Percentiles rank a stretch among this genome's conserved stretches.
Conservation (phyloP, 148 eudicot species). For the Drosera capensis region DNA sequence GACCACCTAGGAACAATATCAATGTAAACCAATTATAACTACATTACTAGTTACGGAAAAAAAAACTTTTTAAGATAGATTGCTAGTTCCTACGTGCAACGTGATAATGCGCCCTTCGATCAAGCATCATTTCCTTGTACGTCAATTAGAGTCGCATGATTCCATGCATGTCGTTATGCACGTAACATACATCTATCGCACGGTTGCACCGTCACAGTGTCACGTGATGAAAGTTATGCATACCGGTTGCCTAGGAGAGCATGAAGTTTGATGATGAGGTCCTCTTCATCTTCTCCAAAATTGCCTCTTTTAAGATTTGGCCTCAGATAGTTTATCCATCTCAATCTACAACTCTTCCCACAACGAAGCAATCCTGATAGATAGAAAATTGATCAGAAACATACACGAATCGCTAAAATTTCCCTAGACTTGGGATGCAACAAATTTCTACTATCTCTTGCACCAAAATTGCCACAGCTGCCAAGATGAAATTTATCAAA, state of each 20-base stretch:
- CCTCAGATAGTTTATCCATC: conserved; percentile 5
- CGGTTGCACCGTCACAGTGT: background rate
- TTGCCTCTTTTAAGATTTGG: conserved; percentile 20
- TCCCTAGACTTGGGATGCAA: too few species aligned
- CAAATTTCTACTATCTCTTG: too few species aligned
- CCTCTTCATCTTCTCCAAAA: conserved; percentile 25
- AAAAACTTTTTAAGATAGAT: too few species aligned
- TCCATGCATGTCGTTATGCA: background rate
- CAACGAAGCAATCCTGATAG: conserved; percentile 15
- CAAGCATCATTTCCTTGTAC: too few species aligned
- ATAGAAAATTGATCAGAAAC: background rate
- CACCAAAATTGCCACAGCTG: too few species aligned
- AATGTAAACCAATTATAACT: background rate
- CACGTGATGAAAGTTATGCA: background rate
- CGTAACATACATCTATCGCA: background rate
- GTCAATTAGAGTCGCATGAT: too few species aligned
- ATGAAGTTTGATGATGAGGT: conserved; percentile 13
- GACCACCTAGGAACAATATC: conserved; percentile 16
- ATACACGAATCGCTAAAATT: background rate
- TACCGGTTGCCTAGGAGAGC: conserved; percentile 19
- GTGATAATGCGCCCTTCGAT: too few species aligned
- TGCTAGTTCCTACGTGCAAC: too few species aligned
- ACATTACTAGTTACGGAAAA: background rate
- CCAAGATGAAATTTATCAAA: too few species aligned
- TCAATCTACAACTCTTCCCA: conserved; percentile 21